Percentiles rank a stretch among this genome's conserved stretches.
These are phyloP conservation scores for barley (Hordeum vulgare) DNA, from an alignment of 176 grass and related monocot genomes.

Conservation along the genomic window MorexV3_pseudomolecules_assembly NC_058523.1:518756171-518756670, in stretches of 20 bases:
- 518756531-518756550: constrained; percentile 37
- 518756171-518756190: constrained; percentile 95
- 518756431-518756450: constrained; percentile 92
- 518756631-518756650: constrained; percentile 33
- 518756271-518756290: constrained; percentile 68
- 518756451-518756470: constrained; percentile 97
- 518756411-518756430: constrained; percentile 94
- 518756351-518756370: constrained; percentile 83
- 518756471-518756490: constrained; percentile 69
- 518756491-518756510: constrained; percentile 33
- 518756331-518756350: constrained; percentile 95
- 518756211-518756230: constrained; percentile 80
- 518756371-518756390: constrained; percentile 43
- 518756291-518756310: constrained; percentile 70
- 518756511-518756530: constrained; percentile 45
- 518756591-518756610: constrained; percentile 10
- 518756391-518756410: constrained; percentile 37
- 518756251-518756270: constrained; percentile 56
- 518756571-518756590: constrained; percentile 8
- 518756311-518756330: constrained; percentile 93
- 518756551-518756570: constrained; percentile 36
- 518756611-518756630: constrained; percentile 25
- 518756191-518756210: constrained; percentile 76
- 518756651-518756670: constrained; percentile 19
- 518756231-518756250: constrained; percentile 47